Conservation (phyloP, 768 basidiomycete species). For the Mycena chlorophos region DNA sequence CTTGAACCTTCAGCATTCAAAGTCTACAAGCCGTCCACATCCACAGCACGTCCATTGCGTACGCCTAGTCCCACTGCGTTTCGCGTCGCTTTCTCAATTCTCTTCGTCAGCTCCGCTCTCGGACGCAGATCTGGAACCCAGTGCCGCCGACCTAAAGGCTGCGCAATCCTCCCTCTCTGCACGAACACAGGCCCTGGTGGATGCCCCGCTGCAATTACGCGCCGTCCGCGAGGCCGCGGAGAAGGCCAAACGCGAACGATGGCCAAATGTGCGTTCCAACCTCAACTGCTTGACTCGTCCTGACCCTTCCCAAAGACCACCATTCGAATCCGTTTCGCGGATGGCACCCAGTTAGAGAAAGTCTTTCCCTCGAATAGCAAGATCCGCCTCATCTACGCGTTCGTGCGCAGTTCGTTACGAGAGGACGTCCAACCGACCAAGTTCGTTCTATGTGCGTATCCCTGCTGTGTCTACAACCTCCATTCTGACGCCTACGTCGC, state of each 20-base stretch:
- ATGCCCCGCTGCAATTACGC: constrained; percentile 72
- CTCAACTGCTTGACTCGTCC: neutral
- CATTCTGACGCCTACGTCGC: neutral
- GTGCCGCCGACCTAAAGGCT: constrained; percentile 65
- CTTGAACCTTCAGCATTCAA: constrained; percentile 34
- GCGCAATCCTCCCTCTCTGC: constrained; percentile 65
- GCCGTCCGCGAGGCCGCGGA: constrained; percentile 61
- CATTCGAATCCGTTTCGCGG: constrained; percentile 79
- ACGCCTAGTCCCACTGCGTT: constrained; percentile 25
- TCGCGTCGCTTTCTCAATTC: constrained; percentile 3
- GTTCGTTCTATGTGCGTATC: constrained; percentile 76
- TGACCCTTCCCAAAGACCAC: constrained; percentile 53
- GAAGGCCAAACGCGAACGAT: constrained; percentile 61
- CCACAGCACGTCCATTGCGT: constrained; percentile 34
- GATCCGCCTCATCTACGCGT: constrained; percentile 82
- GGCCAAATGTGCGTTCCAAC: constrained; percentile 60
- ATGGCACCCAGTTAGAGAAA: constrained; percentile 80
- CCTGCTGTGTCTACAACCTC: neutral
- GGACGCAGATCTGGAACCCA: constrained; percentile 75
- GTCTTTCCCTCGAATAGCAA: constrained; percentile 76
- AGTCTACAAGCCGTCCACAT: constrained; percentile 47
- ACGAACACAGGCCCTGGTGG: constrained; percentile 58
- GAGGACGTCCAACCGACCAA: constrained; percentile 79
- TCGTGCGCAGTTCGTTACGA: constrained; percentile 68
- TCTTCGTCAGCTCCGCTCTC: constrained; percentile 49